Evolutionary conservation across 192 early-diverging fungal genomes (phyloP), one percentile per base, ranked within the genome.

Genomic region (Geranomyces michiganensis): DNA sequence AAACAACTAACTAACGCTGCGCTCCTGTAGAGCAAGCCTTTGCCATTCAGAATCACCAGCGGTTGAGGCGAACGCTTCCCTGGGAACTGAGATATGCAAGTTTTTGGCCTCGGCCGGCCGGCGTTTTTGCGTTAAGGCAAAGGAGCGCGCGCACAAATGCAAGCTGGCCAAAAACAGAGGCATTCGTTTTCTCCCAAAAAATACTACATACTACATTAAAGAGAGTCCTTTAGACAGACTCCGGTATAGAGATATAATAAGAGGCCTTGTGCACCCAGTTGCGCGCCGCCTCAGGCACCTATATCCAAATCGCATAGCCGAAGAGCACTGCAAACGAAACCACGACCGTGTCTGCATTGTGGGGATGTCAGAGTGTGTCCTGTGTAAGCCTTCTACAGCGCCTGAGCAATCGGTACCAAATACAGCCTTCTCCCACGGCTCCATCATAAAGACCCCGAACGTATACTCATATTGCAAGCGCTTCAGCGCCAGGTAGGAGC

Each of bases 401-500:
- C 51, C 6, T 9, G 7, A 19, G 32, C 1, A n/a, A 71, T 47
- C 32, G n/a, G n/a, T n/a, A 81, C 76, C 94, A 73, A 94, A 91
- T 46, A 93, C 80, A 62, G 87, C 85, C 84, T 96, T 96, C 76
- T 98, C 96, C 92, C 92, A 95, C n/a, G 92, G 89, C 81, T 98
- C 96, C 70, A 98, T 87, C 96, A 98, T 98, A 79, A 94, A 98
- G 56, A 98, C 85, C 22, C 91, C 93, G 6, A 92, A 92, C n/a
- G 92, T 93, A 46, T 94, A 85, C 81, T 96, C 94, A 74, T 96
- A 98, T 78, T 91, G 92, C 81, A 93, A 91, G 67, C 90, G 87
- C 71, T 89, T 86, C 62, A 90, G 87, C 66, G 86, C 83, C 43
- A 93, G 64, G 56, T 45, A 70, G 10, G 68, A 70, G 56, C 68